Base-by-base conservation (phyloP, 768 basidiomycete species). In the Saitozyma podzolica region DNA sequence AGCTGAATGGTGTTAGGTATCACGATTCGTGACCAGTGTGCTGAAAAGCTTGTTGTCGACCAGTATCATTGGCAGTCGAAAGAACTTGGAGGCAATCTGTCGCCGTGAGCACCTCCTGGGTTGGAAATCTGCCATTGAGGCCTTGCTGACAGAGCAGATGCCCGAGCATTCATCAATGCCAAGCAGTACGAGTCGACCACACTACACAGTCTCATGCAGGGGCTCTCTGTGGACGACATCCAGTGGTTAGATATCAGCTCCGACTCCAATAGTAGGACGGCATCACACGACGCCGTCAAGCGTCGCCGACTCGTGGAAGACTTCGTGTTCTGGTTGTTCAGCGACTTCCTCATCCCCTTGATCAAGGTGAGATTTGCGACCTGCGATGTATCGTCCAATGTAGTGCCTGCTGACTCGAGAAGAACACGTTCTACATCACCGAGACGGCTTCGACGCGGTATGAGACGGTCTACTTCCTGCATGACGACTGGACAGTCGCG, bases 391-490 rank as follows among this genome's bases (percentile, higher is more conserved):
- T 14, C 39, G 40, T 7, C 10, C 10, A 3, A 8, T 56, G 19
- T 16, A 56, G 39, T 37, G 50, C 50, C 52, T 14, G 54, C 40
- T 39, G 17, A 49, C 42, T 50, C 37, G 45, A 45, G 37, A 58
- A 97, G 94, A 91, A 91, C 3, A 88, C 88, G 0, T 99, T 96
- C 80, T 97, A 97, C 78, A 84, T 92, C 50, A 98, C 96, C 0
- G 91, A 98, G 66, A 91, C 94, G 0, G 87, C 89, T 17, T 89
- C 88, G 8, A 91, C 88, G 70, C 84, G 88, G 47, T 89, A 93
- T 63, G 85, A 86, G 50, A 84, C 94, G 0, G 81, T 97, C 0
- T 99, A 94, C 75, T 98, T 96, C 77, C 86, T 91, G 10, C 92
- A 97, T 58, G 92, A 95, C 56, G 93, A 95, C 68, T 99, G 95